Conservation (phyloP, 148 eudicot genomes). For the Camellia lanceoleosa region DNA sequence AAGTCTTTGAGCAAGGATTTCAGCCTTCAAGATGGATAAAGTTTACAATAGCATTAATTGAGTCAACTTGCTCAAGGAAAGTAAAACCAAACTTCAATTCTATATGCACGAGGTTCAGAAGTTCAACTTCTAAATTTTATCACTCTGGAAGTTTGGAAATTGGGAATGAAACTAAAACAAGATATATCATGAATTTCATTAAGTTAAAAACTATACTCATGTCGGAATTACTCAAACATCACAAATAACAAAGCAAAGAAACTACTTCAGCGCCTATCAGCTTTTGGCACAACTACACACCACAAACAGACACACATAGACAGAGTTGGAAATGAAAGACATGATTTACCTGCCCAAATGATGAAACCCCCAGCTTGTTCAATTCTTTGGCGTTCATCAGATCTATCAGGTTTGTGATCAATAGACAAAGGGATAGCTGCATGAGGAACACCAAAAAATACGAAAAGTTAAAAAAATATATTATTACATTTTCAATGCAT, state of each 20-base stretch:
- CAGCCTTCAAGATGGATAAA: neutral
- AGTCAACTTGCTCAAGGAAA: neutral
- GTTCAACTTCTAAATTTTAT: neutral
- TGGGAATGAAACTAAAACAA: neutral
- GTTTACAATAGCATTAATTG: neutral
- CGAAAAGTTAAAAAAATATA: neutral
- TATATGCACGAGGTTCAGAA: neutral
- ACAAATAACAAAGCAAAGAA: neutral
- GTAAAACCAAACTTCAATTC: neutral
- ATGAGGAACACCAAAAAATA: slow-evolving; percentile 22
- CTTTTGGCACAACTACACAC: neutral
- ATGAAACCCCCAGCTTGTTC: slow-evolving; percentile 79
- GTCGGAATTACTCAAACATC: neutral
- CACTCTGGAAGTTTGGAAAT: neutral
- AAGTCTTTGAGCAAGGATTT: neutral
- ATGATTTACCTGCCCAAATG: slow-evolving; percentile 64
- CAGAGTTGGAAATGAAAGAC: neutral
- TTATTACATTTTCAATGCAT: neutral
- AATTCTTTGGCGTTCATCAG: slow-evolving; percentile 77
- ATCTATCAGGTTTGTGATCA: slow-evolving; percentile 78
- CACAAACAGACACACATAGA: neutral
- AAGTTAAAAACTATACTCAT: neutral
- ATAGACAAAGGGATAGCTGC: slow-evolving; percentile 64
- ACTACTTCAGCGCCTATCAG: slow-evolving; percentile 5
- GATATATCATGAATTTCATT: neutral